Base-by-base conservation (phyloP, 495 filamentous ascomycete genomes). In the Oidiodendron maius region DNA sequence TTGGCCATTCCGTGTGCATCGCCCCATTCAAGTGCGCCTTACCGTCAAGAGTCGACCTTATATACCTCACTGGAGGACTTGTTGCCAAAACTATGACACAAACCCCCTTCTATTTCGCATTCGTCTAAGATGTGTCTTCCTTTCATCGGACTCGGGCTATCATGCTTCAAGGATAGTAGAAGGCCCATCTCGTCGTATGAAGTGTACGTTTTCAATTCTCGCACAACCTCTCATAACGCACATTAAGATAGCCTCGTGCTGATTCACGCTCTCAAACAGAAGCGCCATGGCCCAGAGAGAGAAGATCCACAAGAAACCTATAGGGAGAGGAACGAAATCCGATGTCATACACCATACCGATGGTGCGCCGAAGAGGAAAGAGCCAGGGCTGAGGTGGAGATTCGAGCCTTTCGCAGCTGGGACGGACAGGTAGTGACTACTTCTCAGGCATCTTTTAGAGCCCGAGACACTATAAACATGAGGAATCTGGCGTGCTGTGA, bases 321-420 rank as follows among this genome's bases (percentile, higher is more conserved):
- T 44, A 25, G 4, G 40, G 21, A 26, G 17, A 24, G 12, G 20
- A 15, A 26, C 5, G 12, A 24, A 26, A 5, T n/a, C 20, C 16
- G 40, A 24, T 44, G 40, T 44, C 12, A 15, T 44, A 8, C 30
- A 44, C 17, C 12, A 44, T 25, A 44, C 40, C 4, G 40, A 44
- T 44, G 40, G 40, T n/a, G 40, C 40, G 22, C 40, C 18, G 22
- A 44, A 17, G 9, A 15, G 25, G 21, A 26, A 25, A 26, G 21
- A 25, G 24, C 16, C 21, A 4, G 40, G 40, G 13, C 2, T 2
- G 40, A 23, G 40, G 21, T 24, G 18, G 20, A 44, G 40, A 22
- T 44, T 9, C 8, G 40, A 44, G 22, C 40, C 40, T 44, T 24
- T 44, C 13, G 4, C n/a, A 17, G 35, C 35, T 5, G 35, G 35